Base-by-base conservation (phyloP, 176 grass and related monocot species). In the Tillandsia fasciculata region DNA sequence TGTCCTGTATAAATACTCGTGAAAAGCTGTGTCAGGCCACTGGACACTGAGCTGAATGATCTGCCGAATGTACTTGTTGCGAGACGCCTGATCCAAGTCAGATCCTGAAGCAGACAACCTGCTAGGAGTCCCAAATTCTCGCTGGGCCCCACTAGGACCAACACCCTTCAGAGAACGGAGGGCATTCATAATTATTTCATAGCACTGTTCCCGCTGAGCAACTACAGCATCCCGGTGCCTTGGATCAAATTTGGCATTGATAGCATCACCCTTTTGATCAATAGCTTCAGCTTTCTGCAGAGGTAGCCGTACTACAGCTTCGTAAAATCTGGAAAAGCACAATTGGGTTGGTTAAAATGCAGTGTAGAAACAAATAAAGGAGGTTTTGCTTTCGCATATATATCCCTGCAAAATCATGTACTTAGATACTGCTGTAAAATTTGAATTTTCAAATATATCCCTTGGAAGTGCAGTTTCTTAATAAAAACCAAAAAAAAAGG, bases 221-320 rank as follows among this genome's bases (percentile, higher is more conserved):
- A 48, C 53, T 79, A 70, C 56, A 8, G 69, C 81, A 58, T 81
- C 88, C 73, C 71, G 78, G 70, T 81, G 70, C 14, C 87, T 78
- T 59, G 67, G 64, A 66, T 90, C 85, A 77, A 86, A 84, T 69
- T 87, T 84, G 10, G 73, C 79, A 68, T 87, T 80, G 64, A 88
- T 74, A 63, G 71, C 59, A 74, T 84, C 74, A 20, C 68, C 76
- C 71, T 72, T 87, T 77, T 79, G 80, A 72, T 91, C 86, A 63
- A 97, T 78, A 73, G 86, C 83, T 85, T 97, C 86, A 76, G 86
- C 84, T 78, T 90, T 97, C 71, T 92, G 93, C 57, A 97, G 79
- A 74, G 93, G 86, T 74, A 97, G 74, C 17, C 83, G 76, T 28
- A 97, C 93, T 59, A 92, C 93, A 49, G 93, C 93, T 72, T 97